phyloP scores from a whole-genome alignment of 106 monocot genomes.

The Apostasia ramifera region DNA sequence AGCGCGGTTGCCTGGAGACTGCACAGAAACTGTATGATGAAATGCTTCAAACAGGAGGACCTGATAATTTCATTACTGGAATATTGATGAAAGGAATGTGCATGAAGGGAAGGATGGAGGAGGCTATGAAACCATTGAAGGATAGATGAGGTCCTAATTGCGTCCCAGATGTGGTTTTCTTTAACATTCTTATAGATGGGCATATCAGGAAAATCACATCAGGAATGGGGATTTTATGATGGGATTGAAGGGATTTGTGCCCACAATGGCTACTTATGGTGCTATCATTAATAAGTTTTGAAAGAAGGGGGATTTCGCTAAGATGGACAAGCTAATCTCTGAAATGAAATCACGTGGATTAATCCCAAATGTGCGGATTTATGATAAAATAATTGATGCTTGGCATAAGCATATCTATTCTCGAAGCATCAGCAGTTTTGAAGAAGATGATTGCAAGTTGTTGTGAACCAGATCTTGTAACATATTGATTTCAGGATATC shows the following conservation, averaged over 20 bases:
- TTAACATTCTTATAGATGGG: slow-evolving; percentile 70
- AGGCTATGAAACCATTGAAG: slow-evolving; percentile 58
- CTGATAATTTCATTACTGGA: slow-evolving; percentile 57
- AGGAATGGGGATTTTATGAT: slow-evolving; percentile 37
- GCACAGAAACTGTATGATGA: slow-evolving; percentile 72
- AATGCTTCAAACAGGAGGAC: slow-evolving; percentile 52
- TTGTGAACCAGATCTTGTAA: slow-evolving; percentile 47
- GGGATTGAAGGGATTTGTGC: slow-evolving; percentile 71
- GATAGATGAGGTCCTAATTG: slow-evolving; percentile 59
- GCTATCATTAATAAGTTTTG: slow-evolving; percentile 64
- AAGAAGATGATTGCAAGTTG: slow-evolving; percentile 50
- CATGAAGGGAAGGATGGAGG: slow-evolving; percentile 47
- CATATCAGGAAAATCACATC: slow-evolving; percentile 37
- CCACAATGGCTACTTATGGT: slow-evolving; percentile 66
- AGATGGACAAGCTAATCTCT: slow-evolving; percentile 30
- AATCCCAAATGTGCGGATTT: slow-evolving; percentile 56
- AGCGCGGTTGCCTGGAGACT: slow-evolving; percentile 12
- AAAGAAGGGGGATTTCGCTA: slow-evolving; percentile 30
- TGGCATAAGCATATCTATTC: slow-evolving; percentile 38
- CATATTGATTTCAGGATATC: slow-evolving; percentile 60
- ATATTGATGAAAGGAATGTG: slow-evolving; percentile 57
- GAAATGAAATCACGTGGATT: slow-evolving; percentile 69
- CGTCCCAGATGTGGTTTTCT: slow-evolving; percentile 72
- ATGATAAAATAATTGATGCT: slow-evolving; percentile 51
- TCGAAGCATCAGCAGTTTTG: slow-evolving; percentile 50